Base-by-base conservation (phyloP, 23 red algal species). In the Cyanidiococcus yangmingshanensis region DNA sequence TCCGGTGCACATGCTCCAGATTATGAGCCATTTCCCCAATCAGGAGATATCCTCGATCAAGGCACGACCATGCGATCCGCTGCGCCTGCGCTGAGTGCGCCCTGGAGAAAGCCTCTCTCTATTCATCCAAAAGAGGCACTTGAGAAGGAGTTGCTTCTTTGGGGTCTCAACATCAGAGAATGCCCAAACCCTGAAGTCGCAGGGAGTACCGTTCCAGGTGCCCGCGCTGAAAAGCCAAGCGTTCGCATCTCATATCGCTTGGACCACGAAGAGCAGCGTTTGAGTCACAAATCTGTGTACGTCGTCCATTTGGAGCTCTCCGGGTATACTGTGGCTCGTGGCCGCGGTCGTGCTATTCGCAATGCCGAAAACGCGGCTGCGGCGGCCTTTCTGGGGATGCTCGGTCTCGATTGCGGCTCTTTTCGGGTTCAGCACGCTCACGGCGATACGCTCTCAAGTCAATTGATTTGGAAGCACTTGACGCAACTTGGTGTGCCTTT, bases 51-150 rank as follows among this genome's bases (percentile, higher is more conserved):
- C 27, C n/a, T 32, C 3, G 32, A 35, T 29, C 15, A 29, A 7
- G 50, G n/a, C n/a, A n/a, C 15, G 50, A 15, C 50, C 50, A 35
- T 71, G n/a, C 63, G n/a, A 29, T n/a, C n/a, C n/a, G n/a, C n/a
- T n/a, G 12, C 7, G 63, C n/a, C n/a, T 17, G 63, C 12, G 15
- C 63, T 32, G n/a, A 2, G n/a, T 27, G 12, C 21, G 12, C 63
- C 63, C 12, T 7, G 32, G 15, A 71, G 27, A 3, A 71, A 7
- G 27, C 63, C 63, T 12, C 21, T 71, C 7, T 71, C 63, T 25
- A 7, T 29, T 25, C 63, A 71, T 71, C 63, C 63, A 2, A 71
- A 71, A 30, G 63, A 71, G 63, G 63, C 63, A 7, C 27, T 71
- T 12, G 63, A 71, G 27, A 25, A 35, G 7, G 63, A 71, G 32